Conservation (phyloP, 148 eudicot genomes). For the Limonium bicolor region DNA sequence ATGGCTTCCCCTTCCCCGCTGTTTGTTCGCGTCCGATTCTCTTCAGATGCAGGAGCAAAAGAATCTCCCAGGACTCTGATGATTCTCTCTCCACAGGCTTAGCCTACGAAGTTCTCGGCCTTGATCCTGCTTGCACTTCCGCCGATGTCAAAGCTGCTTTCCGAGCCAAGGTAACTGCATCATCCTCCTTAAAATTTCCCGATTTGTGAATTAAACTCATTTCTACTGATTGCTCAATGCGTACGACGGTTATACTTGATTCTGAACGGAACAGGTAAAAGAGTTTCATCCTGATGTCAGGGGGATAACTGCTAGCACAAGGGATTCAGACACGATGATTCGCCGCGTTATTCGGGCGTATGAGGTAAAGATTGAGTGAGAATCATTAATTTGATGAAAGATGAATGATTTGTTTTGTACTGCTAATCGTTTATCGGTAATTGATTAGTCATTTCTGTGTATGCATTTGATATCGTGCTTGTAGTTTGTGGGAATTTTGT, state of each 20-base stretch:
- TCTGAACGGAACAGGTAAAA: constrained; percentile 45
- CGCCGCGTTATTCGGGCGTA: constrained; percentile 82
- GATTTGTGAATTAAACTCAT: neutral
- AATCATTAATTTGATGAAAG: neutral
- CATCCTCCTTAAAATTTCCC: neutral
- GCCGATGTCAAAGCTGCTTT: constrained; percentile 73
- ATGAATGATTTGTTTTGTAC: neutral
- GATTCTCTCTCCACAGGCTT: constrained; percentile 23
- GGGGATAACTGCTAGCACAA: constrained; percentile 26
- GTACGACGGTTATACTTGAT: neutral
- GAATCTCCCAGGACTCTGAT: constrained; percentile 11
- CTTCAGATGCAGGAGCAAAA: constrained; percentile 16
- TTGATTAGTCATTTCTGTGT: neutral
- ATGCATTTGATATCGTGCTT: no score
- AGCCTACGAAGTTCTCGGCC: constrained; percentile 61
- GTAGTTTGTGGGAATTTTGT: no score
- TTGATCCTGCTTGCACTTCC: constrained; percentile 43
- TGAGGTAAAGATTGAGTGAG: constrained; percentile 31
- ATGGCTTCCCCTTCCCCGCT: no score
- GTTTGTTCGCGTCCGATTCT: constrained; percentile 6
- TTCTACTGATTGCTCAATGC: neutral
- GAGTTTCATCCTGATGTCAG: constrained; percentile 90
- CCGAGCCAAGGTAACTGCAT: constrained; percentile 46
- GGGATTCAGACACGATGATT: constrained; percentile 55
- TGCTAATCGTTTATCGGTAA: neutral